phyloP scores from a whole-genome alignment of 345 rosid genomes.

The Ailanthus altissimus region DNA sequence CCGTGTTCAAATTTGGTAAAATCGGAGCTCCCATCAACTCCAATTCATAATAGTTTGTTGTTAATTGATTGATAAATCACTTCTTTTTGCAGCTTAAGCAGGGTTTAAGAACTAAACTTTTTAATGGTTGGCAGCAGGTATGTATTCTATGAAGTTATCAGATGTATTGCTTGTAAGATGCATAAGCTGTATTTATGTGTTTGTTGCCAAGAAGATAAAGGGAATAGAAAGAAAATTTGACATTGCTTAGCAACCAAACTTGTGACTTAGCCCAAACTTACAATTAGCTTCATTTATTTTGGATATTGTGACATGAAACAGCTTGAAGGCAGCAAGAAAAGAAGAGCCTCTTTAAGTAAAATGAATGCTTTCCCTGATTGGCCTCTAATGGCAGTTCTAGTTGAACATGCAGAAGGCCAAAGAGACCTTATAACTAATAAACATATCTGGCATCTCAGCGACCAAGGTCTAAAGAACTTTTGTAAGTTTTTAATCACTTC shows the following conservation, averaged over 20 bases:
- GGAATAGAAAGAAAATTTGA: background rate
- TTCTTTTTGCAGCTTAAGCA: conserved; percentile 42
- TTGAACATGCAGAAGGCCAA: conserved; percentile 71
- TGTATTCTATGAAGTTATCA: background rate
- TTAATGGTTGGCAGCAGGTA: conserved; percentile 39
- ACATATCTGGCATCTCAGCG: conserved; percentile 84
- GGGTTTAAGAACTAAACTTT: conserved; percentile 34
- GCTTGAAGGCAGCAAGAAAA: conserved; percentile 31
- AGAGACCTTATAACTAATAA: conserved; percentile 67
- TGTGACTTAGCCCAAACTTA: background rate
- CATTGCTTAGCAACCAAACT: background rate
- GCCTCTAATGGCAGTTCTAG: conserved; percentile 84
- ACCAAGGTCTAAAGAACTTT: conserved; percentile 69
- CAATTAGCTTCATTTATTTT: background rate
- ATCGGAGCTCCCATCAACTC: background rate
- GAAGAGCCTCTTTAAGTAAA: conserved; percentile 37
- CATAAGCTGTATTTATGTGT: background rate
- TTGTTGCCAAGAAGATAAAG: background rate
- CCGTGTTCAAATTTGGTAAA: conserved; percentile 39
- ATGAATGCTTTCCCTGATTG: conserved; percentile 67
- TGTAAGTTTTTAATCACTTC: conserved; percentile 45
- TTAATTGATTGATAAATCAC: background rate
- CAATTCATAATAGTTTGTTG: background rate
- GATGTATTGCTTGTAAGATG: background rate
- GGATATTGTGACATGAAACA: conserved; percentile 9